Evolutionary conservation across 768 basidiomycete species (phyloP).

Genomic region (Phlebiopsis flavidoalba): DNA sequence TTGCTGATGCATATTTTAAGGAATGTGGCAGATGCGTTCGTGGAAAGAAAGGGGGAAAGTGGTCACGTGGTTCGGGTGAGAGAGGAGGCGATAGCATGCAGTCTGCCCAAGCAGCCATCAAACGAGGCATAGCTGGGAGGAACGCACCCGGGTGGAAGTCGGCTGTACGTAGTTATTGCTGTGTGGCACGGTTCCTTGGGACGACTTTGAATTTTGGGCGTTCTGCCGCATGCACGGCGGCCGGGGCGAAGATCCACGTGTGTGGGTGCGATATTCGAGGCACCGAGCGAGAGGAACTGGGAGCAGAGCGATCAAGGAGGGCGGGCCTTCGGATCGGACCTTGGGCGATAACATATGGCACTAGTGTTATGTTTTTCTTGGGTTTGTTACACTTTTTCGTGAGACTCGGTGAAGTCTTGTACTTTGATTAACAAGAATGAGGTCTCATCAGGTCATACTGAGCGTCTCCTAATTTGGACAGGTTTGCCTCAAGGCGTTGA

Average conservation of each 20-base stretch:
- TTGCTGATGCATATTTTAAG: too few relatives aligned
- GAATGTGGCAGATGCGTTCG: too few relatives aligned
- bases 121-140: conserved; percentile 7
- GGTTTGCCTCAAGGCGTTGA: not conserved
- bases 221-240: conserved; percentile 6
- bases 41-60: too few relatives aligned
- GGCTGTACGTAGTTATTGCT: conserved; percentile 2
- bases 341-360: not conserved
- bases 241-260: conserved; percentile 5
- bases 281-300: not conserved
- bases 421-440: too few relatives aligned
- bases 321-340: conserved; percentile 12
- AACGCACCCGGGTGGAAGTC: conserved; percentile 12
- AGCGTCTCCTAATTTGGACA: conserved; percentile 3
- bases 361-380: too few relatives aligned
- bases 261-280: conserved; percentile 1
- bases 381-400: too few relatives aligned
- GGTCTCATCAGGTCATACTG: too few relatives aligned
- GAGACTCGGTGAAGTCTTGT: not conserved
- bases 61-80: not conserved
- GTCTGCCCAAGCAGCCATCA: conserved; percentile 11
- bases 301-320: conserved; percentile 1
- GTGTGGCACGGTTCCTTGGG: conserved; percentile 5
- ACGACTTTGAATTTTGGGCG: conserved; percentile 3
- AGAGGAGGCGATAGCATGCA: not conserved